These are phyloP conservation scores for Opeltia flavorubescens DNA, from an alignment of 495 filamentous ascomycete species.

Conservation along the genomic window DNA sequence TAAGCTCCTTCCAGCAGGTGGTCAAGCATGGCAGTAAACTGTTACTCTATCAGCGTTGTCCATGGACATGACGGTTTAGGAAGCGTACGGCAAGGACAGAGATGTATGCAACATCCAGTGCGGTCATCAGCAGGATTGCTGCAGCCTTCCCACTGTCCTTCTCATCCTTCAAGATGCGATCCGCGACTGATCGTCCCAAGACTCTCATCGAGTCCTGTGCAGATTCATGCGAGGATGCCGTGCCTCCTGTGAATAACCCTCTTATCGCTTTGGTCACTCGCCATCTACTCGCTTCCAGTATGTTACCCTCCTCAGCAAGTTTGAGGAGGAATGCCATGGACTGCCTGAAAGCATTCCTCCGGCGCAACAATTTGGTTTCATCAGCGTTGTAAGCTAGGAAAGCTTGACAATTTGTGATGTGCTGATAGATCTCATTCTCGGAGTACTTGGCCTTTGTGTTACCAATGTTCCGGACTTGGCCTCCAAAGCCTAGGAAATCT, in stretches of 20 bases:
- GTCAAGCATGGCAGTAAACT: constrained; percentile 18
- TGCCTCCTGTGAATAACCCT: no score
- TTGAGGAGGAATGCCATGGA: constrained; percentile 14
- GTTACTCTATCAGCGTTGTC: constrained; percentile 1
- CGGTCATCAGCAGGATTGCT: constrained; percentile 21
- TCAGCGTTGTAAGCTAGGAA: constrained; percentile 15
- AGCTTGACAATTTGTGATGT: constrained; percentile 16
- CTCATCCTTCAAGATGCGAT: no score
- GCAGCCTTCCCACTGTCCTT: constrained; percentile 21
- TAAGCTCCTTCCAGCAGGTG: constrained; percentile 30
- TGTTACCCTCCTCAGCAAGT: constrained; percentile 9
- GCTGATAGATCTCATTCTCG: constrained; percentile 17
- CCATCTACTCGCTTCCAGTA: constrained; percentile 9
- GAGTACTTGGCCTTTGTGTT: constrained; percentile 7
- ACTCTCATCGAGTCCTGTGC: no score
- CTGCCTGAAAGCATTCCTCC: constrained; percentile 10
- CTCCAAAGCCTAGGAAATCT: constrained; percentile 13
- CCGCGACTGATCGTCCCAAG: no score
- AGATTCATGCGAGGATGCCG: no score
- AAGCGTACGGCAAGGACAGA: constrained; percentile 19
- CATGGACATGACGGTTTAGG: constrained; percentile 3
- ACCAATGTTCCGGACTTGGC: constrained; percentile 3
- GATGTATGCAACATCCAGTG: constrained; percentile 25
- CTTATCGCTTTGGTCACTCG: constrained; percentile 1
- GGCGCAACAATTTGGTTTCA: constrained; percentile 14